phyloP scores from a whole-genome alignment of 306 rosid species.

The Senna tora region DNA sequence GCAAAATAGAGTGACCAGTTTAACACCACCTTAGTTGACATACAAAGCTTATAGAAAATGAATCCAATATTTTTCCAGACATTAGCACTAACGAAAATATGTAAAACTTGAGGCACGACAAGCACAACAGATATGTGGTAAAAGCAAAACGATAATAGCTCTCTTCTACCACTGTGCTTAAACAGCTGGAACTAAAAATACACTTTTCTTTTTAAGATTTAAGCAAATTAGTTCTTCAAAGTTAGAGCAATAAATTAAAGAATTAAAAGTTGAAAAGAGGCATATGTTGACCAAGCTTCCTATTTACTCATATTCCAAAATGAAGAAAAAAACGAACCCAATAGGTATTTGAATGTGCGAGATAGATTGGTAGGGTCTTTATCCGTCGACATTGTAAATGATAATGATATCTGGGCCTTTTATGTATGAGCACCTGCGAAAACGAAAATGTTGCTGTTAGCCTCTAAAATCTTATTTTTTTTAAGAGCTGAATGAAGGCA shows the following conservation, averaged over 20 bases:
- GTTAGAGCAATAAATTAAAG: no score
- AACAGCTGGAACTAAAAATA: neutral
- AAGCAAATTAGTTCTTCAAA: no score
- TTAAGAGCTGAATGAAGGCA: neutral
- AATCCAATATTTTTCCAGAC: neutral
- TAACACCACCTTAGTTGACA: neutral
- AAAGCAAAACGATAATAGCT: neutral
- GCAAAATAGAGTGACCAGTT: neutral
- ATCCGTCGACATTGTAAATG: conserved; percentile 50
- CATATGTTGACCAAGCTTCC: no score
- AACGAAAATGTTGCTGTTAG: conserved; percentile 8
- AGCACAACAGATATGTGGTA: neutral
- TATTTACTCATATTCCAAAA: no score
- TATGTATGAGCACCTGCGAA: conserved; percentile 24
- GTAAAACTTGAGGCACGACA: neutral
- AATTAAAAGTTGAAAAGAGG: no score
- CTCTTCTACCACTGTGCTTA: neutral
- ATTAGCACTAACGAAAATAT: neutral
- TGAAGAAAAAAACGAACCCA: conserved; percentile 59
- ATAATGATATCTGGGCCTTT: conserved; percentile 12
- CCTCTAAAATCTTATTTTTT: neutral
- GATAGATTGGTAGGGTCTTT: conserved; percentile 60
- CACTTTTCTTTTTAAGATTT: no score
- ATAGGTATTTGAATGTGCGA: conserved; percentile 81
- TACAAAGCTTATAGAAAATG: neutral